Evolutionary conservation across 306 rosid species (phyloP).

Genomic region (Carpinus viminea): DNA sequence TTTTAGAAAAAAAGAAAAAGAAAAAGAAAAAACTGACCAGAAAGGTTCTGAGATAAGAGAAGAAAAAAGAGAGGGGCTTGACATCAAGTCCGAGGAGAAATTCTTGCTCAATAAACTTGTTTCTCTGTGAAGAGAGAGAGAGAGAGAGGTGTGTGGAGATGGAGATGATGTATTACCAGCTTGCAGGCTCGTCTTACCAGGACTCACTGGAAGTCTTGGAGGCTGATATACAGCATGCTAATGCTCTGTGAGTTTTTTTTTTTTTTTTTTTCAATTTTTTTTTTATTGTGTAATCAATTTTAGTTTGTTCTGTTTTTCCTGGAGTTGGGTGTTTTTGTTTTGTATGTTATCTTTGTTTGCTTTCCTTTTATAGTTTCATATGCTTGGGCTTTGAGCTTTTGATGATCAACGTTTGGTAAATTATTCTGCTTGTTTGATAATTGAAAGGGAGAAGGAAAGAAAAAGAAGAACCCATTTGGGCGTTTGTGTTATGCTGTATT

Average conservation of each 20-base stretch:
- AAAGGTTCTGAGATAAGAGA: neutral
- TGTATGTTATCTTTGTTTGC: neutral
- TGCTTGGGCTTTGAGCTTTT: neutral
- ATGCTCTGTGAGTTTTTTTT: slow-evolving; percentile 70
- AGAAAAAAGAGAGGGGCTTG: neutral
- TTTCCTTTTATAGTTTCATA: neutral
- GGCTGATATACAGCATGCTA: slow-evolving; percentile 92
- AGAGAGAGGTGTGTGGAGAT: slow-evolving; percentile 12
- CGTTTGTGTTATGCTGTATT: neutral
- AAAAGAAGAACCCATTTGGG: slow-evolving; percentile 3
- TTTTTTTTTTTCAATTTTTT: neutral
- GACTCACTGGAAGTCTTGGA: slow-evolving; percentile 76
- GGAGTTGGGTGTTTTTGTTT: slow-evolving; percentile 12
- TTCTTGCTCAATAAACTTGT: slow-evolving; percentile 11
- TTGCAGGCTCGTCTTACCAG: slow-evolving; percentile 66
- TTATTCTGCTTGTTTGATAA: slow-evolving; percentile 7
- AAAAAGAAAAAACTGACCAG: no score
- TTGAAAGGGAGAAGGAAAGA: neutral
- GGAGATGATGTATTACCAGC: slow-evolving; percentile 71
- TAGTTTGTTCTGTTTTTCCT: slow-evolving; percentile 5
- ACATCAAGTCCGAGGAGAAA: neutral
- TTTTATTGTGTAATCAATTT: neutral
- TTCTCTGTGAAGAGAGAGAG: slow-evolving; percentile 21
- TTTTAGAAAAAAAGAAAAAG: no score
- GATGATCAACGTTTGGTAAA: neutral